Base-by-base conservation (phyloP, 768 basidiomycete genomes). In the Mycena crocata region DNA sequence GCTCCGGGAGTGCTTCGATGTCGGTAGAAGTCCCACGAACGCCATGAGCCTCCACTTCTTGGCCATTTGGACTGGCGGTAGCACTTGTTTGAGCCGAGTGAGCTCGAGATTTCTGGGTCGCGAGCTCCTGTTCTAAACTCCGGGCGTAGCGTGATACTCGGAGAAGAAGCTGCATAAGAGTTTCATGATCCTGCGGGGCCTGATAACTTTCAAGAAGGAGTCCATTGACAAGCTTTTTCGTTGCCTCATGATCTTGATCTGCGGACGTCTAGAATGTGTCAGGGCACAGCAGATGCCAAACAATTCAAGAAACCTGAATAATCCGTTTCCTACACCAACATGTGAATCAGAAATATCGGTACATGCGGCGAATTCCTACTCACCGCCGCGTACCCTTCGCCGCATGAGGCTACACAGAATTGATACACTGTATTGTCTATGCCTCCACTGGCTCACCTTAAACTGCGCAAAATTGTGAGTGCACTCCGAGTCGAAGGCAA, bases 121-220 rank as follows among this genome's bases (percentile, higher is more conserved):
- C 60, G 17, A 67, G 31, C 14, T 61, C 60, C n/a, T 39, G 40
- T 35, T 69, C 59, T 15, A 69, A 28, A n/a, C 31, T 32, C 35
- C 59, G 34, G 26, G 68, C 68, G 26, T 62, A 69, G 30, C 60
- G 68, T 32, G 68, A 60, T 21, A 69, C 45, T 17, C 62, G 48
- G 34, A 57, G 55, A 7, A 69, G 60, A 10, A 69, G 17, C 17
- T 66, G 48, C 12, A 69, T n/a, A 19, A 69, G 68, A 0, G 55
- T 40, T n/a, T 61, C 62, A n/a, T 37, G 63, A 24, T 65, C 64
- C 34, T 62, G 52, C 0, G 68, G 68, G 3, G 52, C 55, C 15
- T 23, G 23, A 37, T 58, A 66, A 1, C 59, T 62, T 32, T 54
- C 40, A 5, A 12, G 15, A 7, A 69, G 54, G 1, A 69, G 32